Percentiles rank a stretch among this genome's conserved stretches.
Evolutionary conservation across 495 filamentous ascomycete genomes (phyloP).

Genomic region (Xylaria venustula): DNA sequence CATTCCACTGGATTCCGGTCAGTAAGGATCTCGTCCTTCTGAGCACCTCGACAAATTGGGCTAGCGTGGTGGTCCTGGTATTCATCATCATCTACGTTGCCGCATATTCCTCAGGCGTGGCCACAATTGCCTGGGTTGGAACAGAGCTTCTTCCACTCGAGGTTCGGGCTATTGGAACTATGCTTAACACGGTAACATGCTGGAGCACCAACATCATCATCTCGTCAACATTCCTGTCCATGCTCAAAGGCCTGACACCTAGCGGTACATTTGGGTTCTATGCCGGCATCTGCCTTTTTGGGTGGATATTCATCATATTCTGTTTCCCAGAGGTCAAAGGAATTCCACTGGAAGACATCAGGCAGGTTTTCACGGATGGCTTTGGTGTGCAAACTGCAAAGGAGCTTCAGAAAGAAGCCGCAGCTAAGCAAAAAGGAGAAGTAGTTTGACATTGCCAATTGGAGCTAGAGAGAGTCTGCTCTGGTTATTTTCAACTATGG

Average conservation of each 20-base stretch:
- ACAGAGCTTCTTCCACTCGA: slow-evolving; percentile 55
- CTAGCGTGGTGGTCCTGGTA: slow-evolving; percentile 42
- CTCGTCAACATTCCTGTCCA: slow-evolving; percentile 50
- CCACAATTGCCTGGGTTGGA: slow-evolving; percentile 51
- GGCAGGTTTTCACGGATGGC: slow-evolving; percentile 47
- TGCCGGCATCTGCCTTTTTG: slow-evolving; percentile 46
- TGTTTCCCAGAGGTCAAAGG: slow-evolving; percentile 53
- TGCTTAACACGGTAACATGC: slow-evolving; percentile 50
- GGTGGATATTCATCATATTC: slow-evolving; percentile 47
- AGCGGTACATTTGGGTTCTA: slow-evolving; percentile 55
- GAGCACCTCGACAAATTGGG: slow-evolving; percentile 32
- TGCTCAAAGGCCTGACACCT: slow-evolving; percentile 48
- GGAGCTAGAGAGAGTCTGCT: neutral
- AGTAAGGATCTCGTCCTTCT: slow-evolving; percentile 18
- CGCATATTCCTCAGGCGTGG: slow-evolving; percentile 44
- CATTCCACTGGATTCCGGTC: slow-evolving; percentile 51
- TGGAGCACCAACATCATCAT: slow-evolving; percentile 56
- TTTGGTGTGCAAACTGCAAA: slow-evolving; percentile 36
- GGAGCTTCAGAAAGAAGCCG: neutral
- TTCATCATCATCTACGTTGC: slow-evolving; percentile 49
- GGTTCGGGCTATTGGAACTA: slow-evolving; percentile 52
- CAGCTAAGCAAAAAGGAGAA: neutral
- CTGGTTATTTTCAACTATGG: too few species aligned
- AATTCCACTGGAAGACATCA: slow-evolving; percentile 49
- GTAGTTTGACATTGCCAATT: neutral